phyloP scores from a whole-genome alignment of 805 yeast species.

The Candida hungchunana region DNA sequence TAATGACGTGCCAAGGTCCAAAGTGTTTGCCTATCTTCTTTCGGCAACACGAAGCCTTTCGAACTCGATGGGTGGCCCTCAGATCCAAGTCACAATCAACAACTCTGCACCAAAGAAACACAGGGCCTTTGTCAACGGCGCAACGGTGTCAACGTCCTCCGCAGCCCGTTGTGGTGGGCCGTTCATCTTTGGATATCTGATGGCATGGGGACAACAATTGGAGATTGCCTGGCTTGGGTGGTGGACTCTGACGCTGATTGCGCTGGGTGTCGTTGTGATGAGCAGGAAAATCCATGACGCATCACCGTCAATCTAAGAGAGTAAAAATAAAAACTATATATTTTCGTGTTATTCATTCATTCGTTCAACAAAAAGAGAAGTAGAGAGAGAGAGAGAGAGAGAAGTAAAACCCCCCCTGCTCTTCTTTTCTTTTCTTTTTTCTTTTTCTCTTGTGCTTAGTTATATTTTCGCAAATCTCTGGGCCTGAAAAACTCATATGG shows the following conservation, averaged over 20 bases:
- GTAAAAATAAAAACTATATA: background rate
- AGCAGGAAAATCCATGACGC: conserved; percentile 8
- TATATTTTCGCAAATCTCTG: no score
- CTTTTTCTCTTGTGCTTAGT: no score
- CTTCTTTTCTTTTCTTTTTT: no score
- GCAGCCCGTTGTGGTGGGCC: conserved; percentile 16
- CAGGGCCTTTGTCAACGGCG: conserved; percentile 16
- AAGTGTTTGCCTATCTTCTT: conserved; percentile 6
- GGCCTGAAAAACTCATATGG: no score
- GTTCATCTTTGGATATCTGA: conserved; percentile 15
- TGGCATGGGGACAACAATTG: conserved; percentile 16
- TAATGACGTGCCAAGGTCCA: conserved; percentile 6
- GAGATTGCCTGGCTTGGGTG: conserved; percentile 19
- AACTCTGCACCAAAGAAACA: conserved; percentile 14
- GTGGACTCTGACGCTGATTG: conserved; percentile 13
- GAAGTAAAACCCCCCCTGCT: no score
- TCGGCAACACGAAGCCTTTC: conserved; percentile 8
- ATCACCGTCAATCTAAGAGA: background rate
- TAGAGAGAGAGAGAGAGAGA: no score
- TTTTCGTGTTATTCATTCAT: no score
- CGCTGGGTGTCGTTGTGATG: conserved; percentile 2
- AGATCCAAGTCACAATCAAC: conserved; percentile 15
- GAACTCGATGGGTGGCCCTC: conserved; percentile 11
- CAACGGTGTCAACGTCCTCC: conserved; percentile 10
- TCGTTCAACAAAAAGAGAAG: no score